phyloP scores from a whole-genome alignment of 2,329 filamentous ascomycete species.

The Hymenotorrendiella dingleyae region DNA sequence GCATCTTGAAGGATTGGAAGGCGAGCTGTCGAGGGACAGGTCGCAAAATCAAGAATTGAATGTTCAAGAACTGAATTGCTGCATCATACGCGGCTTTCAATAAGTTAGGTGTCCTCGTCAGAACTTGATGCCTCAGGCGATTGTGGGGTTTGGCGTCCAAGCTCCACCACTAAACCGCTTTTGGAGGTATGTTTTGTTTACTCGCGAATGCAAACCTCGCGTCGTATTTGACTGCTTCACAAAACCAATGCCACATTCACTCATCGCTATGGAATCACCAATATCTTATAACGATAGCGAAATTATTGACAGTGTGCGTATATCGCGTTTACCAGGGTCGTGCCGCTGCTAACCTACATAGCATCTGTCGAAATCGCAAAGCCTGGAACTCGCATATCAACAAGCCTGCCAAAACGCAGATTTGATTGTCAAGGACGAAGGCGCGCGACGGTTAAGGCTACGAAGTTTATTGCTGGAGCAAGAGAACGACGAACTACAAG shows the following conservation, averaged over 20 bases:
- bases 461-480: conserved; percentile 67
- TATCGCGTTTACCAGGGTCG: neutral
- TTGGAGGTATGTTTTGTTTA: neutral
- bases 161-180: neutral
- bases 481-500: conserved; percentile 63
- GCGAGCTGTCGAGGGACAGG: too few species aligned
- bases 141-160: too few species aligned
- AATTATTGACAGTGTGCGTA: conserved; percentile 24
- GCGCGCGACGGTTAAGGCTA: conserved; percentile 62
- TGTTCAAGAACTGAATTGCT: neutral
- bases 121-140: neutral
- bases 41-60: too few species aligned
- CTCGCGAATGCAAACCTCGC: neutral
- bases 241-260: neutral
- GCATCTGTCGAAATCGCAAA: conserved; percentile 28
- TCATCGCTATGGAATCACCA: conserved; percentile 24
- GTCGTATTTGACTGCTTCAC: neutral
- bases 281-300: conserved; percentile 26
- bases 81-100: neutral
- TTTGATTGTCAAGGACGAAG: conserved; percentile 68
- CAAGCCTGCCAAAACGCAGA: conserved; percentile 58
- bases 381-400: conserved; percentile 65
- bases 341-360: conserved; percentile 15
- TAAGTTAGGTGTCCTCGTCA: conserved; percentile 3
- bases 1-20: conserved; percentile 49